Conservation (phyloP, 1,284 basidiomycete species). For the Stygiomarasmius scandens region DNA sequence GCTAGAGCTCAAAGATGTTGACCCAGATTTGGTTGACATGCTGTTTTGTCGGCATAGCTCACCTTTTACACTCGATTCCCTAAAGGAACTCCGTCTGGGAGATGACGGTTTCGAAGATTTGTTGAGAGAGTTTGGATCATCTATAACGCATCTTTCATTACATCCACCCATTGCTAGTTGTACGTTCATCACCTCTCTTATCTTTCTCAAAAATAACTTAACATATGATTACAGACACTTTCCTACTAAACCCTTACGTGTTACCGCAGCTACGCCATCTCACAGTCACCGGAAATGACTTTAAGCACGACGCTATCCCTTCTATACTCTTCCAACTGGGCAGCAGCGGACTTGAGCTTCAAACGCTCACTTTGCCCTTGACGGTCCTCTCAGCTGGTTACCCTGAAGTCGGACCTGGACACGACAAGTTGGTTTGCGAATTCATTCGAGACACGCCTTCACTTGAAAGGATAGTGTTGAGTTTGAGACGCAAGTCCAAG, state of each 20-base stretch:
- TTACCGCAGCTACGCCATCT: not conserved
- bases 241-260: not conserved
- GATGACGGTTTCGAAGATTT: not conserved
- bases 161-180: not conserved
- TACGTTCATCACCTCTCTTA: not conserved
- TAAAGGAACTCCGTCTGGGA: not conserved
- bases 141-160: not conserved
- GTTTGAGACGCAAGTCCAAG: not conserved
- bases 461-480: not conserved
- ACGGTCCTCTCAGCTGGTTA: not conserved
- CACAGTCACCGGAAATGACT: not conserved
- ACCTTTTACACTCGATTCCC: not conserved
- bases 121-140: not conserved
- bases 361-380: not conserved
- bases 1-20: not conserved
- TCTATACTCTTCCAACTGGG: not conserved
- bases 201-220: not conserved
- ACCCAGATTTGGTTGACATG: not conserved
- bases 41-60: not conserved
- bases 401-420: not conserved
- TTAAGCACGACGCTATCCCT: slow-evolving; percentile 1
- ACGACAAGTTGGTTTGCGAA: not conserved
- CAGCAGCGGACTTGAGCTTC: not conserved
- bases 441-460: not conserved
- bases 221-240: not conserved